Evolutionary conservation across 2,329 filamentous ascomycete genomes (phyloP), one percentile per base, ranked within the genome.

Genomic region (Exophiala mesophila): DNA sequence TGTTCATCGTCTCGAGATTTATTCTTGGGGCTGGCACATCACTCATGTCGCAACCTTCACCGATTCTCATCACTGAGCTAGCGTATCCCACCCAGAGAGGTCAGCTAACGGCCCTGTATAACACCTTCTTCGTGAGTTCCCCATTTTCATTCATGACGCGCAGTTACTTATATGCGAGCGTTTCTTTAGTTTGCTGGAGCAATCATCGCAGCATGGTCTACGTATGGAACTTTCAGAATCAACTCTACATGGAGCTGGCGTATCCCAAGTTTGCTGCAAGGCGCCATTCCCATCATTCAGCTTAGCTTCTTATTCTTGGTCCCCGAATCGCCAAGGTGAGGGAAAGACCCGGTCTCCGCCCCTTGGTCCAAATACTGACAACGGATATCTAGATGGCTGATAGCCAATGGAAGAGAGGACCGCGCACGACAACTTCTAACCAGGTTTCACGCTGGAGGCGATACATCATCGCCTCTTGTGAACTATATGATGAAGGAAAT

Each of bases 41-140:
- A 16, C 50, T 62, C 38, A 54, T 57, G 8, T 53, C 57, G 12
- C 58, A 57, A 39, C 55, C 37, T 44, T 55, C 36, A 8, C 57
- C 58, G 1, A 54, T 54, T 3, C 33, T 61, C 7, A 49, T 59
- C 1, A 47, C 54, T 1, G 58, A 61, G 30, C 44, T 59, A 2
- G 47, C 47, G 2, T 57, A 55, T 32, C 58, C 58, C 7, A 51
- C 49, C 1, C 57, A 59, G 16, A 50, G 55, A 19, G 52, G 49
- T 6, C 38, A 42, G 18, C 33, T 39, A 23, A 50, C 51, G 5
- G 43, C 50, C 3, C 43, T 56, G 12, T 57, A 49, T 47, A 49
- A 35, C 23, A 45, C 9, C 16, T 24, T 53, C 16, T 73, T 68
- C 66, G 32, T 57, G 4, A n/a, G n/a, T n/a, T n/a, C n/a, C n/a